Percentiles rank a stretch among this genome's conserved stretches.
phyloP scores from a whole-genome alignment of 306 rosid species.

The Cyclanthera cordifolia region DNA sequence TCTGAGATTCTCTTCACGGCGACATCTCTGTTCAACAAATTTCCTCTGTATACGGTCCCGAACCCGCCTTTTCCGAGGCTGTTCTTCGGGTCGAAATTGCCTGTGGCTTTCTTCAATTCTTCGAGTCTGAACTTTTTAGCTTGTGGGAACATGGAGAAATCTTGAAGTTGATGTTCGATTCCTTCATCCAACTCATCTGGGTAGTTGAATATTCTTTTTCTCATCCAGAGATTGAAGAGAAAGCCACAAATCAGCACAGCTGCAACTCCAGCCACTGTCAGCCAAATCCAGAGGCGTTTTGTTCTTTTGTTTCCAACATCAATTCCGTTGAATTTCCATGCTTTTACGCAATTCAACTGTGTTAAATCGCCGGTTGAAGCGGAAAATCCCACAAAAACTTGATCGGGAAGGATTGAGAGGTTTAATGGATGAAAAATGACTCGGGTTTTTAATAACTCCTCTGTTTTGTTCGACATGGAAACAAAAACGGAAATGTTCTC shows the following conservation, averaged over 20 bases:
- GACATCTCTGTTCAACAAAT: slow-evolving; percentile 32
- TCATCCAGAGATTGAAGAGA: slow-evolving; percentile 17
- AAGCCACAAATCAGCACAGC: slow-evolving; percentile 10
- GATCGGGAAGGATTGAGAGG: slow-evolving; percentile 33
- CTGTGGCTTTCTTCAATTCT: slow-evolving; percentile 47
- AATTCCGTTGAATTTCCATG: slow-evolving; percentile 37
- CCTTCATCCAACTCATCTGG: slow-evolving; percentile 33
- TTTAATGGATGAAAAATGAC: slow-evolving; percentile 18
- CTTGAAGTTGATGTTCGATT: slow-evolving; percentile 47
- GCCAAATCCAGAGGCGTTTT: slow-evolving; percentile 36
- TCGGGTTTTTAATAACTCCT: background rate
- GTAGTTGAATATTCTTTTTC: slow-evolving; percentile 8
- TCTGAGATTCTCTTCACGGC: slow-evolving; percentile 64
- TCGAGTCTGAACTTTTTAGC: slow-evolving; percentile 26
- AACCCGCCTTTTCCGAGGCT: slow-evolving; percentile 75
- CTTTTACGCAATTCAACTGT: slow-evolving; percentile 37
- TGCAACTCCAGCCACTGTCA: slow-evolving; percentile 16
- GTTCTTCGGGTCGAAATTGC: slow-evolving; percentile 42
- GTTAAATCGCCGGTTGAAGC: slow-evolving; percentile 48
- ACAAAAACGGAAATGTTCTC: slow-evolving; percentile 20
- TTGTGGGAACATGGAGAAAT: slow-evolving; percentile 39
- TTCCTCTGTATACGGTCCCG: slow-evolving; percentile 65
- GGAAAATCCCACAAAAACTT: slow-evolving; percentile 52
- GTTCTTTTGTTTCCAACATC: slow-evolving; percentile 1
- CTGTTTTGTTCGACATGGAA: slow-evolving; percentile 13